Conservation (phyloP, 495 filamentous ascomycete genomes). For the Pyrenopolyporus hunteri region DNA sequence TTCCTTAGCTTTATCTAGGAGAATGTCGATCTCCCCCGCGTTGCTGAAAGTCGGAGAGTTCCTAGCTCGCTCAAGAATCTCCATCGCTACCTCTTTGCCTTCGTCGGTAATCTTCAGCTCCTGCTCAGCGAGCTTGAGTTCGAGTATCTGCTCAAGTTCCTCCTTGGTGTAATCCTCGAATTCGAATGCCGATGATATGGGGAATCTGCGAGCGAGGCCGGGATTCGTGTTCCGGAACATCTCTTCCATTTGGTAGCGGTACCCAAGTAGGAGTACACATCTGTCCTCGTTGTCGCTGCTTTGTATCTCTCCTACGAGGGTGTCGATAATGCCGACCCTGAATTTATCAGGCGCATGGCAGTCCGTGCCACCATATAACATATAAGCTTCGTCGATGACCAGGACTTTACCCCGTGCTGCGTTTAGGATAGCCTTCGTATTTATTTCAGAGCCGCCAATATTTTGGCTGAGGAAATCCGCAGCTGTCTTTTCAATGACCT, state of each 20-base stretch:
- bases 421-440: slow-evolving; percentile 70
- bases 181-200: slow-evolving; percentile 62
- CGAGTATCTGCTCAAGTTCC: slow-evolving; percentile 62
- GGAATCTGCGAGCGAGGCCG: slow-evolving; percentile 72
- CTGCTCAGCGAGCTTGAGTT: slow-evolving; percentile 59
- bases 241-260: slow-evolving; percentile 70
- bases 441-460: slow-evolving; percentile 68
- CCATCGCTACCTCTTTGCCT: not conserved
- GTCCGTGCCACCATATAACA: slow-evolving; percentile 34
- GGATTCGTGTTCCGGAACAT: slow-evolving; percentile 84
- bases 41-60: slow-evolving; percentile 57
- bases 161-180: slow-evolving; percentile 71
- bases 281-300: slow-evolving; percentile 74
- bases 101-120: slow-evolving; percentile 38
- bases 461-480: slow-evolving; percentile 70
- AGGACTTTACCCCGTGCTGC: slow-evolving; percentile 72
- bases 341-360: slow-evolving; percentile 53
- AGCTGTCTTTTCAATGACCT: slow-evolving; percentile 54
- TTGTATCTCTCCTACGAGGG: slow-evolving; percentile 78
- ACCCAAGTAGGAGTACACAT: slow-evolving; percentile 77
- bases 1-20: slow-evolving; percentile 63
- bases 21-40: slow-evolving; percentile 65
- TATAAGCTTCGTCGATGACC: slow-evolving; percentile 79
- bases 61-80: not conserved
- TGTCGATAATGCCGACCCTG: slow-evolving; percentile 70